Percentiles rank a stretch among this genome's conserved stretches.
Conservation (phyloP, 2,329 filamentous ascomycete genomes). For the Phoma sp. region DNA sequence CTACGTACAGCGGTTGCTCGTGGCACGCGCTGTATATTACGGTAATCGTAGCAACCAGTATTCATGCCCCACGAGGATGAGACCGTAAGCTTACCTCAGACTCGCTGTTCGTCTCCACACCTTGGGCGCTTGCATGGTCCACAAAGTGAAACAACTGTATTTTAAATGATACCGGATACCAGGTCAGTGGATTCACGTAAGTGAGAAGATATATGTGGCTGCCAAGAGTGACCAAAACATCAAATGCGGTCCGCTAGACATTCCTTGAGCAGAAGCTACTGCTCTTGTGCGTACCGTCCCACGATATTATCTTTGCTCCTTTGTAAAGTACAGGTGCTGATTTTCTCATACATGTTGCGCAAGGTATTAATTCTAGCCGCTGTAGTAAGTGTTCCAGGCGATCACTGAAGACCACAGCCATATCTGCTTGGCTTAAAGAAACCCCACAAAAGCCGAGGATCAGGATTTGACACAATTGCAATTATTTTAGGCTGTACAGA, state of each 20-base stretch:
- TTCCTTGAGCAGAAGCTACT: no score
- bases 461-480: no score
- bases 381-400: no score
- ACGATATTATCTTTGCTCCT: no score
- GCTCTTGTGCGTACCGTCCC: no score
- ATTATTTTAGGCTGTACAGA: no score
- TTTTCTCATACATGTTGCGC: no score
- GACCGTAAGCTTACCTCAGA: slow-evolving; percentile 11
- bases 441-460: no score
- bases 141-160: neutral
- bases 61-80: neutral
- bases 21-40: neutral
- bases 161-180: neutral
- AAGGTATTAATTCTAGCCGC: no score
- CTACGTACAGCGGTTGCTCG: neutral
- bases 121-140: neutral
- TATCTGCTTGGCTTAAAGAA: no score
- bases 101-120: neutral
- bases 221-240: neutral
- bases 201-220: neutral
- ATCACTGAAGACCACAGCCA: no score
- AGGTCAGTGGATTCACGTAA: neutral
- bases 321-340: no score
- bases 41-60: neutral
- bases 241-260: neutral